phyloP scores from a whole-genome alignment of 2,329 filamentous ascomycete genomes.

The Xylaria sp. region DNA sequence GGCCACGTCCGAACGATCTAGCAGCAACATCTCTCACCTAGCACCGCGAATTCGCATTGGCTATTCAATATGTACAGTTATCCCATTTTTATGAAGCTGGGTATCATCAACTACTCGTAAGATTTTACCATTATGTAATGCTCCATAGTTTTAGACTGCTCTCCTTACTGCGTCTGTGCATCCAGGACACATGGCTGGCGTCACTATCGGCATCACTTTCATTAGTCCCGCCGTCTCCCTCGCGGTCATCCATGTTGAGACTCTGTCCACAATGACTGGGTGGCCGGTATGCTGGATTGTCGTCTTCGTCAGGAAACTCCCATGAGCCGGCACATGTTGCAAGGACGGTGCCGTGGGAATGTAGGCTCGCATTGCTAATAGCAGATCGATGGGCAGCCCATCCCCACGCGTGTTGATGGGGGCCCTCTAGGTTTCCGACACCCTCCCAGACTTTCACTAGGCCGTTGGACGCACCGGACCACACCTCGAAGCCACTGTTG shows the following conservation, averaged over 20 bases:
- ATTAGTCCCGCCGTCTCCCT: not conserved
- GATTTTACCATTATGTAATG: conserved; percentile 31
- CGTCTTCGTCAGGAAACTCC: conserved; percentile 42
- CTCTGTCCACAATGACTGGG: not conserved
- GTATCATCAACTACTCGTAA: conserved; percentile 25
- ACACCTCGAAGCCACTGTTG: conserved; percentile 62
- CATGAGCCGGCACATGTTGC: conserved; percentile 64
- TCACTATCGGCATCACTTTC: conserved; percentile 21
- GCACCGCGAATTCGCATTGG: not conserved
- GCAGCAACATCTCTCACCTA: not conserved
- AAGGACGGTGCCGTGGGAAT: conserved; percentile 60
- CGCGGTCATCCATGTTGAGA: not conserved
- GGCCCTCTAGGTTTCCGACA: conserved; percentile 55
- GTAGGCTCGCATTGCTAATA: conserved; percentile 57
- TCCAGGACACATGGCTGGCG: conserved; percentile 29
- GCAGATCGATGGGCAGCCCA: conserved; percentile 53
- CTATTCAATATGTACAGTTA: not conserved
- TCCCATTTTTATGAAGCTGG: conserved; percentile 13
- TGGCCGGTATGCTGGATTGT: not conserved
- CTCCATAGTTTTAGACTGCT: conserved; percentile 56
- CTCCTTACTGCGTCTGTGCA: conserved; percentile 43
- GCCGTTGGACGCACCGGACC: conserved; percentile 63
- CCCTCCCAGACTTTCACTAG: conserved; percentile 64
- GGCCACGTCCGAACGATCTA: not conserved
- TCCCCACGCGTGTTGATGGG: conserved; percentile 52